These are phyloP conservation scores for Chlamydomonas sp. DNA, from an alignment of 139 green algal genomes.

Conservation along the genomic window DNA sequence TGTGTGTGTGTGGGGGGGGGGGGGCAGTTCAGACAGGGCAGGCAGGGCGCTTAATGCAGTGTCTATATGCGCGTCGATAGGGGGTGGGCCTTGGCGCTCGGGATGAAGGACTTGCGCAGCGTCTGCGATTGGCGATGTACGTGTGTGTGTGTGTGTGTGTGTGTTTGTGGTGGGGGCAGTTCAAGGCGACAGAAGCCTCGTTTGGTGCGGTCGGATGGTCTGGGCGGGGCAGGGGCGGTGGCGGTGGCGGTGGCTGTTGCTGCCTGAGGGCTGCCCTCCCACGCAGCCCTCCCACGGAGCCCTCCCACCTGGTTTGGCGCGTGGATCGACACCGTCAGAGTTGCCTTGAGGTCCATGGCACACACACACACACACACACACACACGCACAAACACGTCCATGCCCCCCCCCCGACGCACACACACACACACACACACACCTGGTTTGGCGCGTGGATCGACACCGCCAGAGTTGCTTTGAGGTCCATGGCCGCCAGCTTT, in stretches of 20 bases:
- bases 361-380: constrained; percentile 9
- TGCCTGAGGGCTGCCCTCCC: background rate
- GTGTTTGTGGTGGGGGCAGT: no score
- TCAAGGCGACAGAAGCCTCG: no score
- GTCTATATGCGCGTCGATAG: no score
- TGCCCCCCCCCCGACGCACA: no score
- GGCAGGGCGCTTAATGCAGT: constrained; percentile 25
- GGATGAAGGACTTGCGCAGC: constrained; percentile 57
- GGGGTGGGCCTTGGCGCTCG: constrained; percentile 53
- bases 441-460: constrained; percentile 81
- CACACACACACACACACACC: no score
- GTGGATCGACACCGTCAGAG: constrained; percentile 79
- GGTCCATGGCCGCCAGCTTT: constrained; percentile 46
- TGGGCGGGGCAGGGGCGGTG: background rate
- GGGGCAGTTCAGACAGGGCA: no score
- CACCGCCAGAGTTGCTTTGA: constrained; percentile 75
- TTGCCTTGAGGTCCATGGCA: constrained; percentile 45
- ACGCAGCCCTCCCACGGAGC: background rate
- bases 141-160: no score
- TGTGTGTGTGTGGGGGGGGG: no score
- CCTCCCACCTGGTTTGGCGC: constrained; percentile 83
- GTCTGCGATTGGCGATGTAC: no score
- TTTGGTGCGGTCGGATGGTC: no score
- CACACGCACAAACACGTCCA: no score
- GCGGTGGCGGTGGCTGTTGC: background rate